These are phyloP conservation scores for Trichoderma sp. DNA, from an alignment of 2,329 filamentous ascomycete genomes.

Conservation along the genomic window DNA sequence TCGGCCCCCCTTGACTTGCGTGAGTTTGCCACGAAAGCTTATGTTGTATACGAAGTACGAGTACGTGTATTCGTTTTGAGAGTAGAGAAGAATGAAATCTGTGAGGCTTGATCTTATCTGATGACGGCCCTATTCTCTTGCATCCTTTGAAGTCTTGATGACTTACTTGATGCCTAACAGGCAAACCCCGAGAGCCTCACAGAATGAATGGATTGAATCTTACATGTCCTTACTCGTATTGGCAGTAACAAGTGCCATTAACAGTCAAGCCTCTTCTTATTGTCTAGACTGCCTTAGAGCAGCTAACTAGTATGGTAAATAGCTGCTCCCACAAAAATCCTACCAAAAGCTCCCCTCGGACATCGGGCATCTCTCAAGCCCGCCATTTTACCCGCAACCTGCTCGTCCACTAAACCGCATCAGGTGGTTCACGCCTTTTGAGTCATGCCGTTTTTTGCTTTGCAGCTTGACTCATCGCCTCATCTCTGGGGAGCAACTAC, in stretches of 20 bases:
- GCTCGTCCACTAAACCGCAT: slow-evolving; percentile 4
- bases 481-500: background rate
- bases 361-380: slow-evolving; percentile 35
- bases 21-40: background rate
- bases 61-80: background rate
- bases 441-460: background rate
- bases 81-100: background rate
- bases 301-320: background rate
- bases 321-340: background rate
- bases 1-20: background rate
- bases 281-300: background rate
- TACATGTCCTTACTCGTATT: background rate
- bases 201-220: background rate
- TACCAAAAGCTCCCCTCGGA: slow-evolving; percentile 31
- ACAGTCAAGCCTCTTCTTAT: background rate
- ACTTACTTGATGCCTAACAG: background rate
- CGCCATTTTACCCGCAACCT: slow-evolving; percentile 24
- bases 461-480: background rate
- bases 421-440: background rate
- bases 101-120: background rate
- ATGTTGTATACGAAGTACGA: background rate
- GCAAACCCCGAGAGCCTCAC: background rate
- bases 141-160: background rate
- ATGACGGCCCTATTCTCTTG: background rate
- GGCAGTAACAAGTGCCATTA: background rate